A percentile compares a stretch with the other conserved stretches of the same genome.
These are phyloP conservation scores for Vigna hirtella DNA, from an alignment of 306 rosid species.

Conservation along the genomic window DNA sequence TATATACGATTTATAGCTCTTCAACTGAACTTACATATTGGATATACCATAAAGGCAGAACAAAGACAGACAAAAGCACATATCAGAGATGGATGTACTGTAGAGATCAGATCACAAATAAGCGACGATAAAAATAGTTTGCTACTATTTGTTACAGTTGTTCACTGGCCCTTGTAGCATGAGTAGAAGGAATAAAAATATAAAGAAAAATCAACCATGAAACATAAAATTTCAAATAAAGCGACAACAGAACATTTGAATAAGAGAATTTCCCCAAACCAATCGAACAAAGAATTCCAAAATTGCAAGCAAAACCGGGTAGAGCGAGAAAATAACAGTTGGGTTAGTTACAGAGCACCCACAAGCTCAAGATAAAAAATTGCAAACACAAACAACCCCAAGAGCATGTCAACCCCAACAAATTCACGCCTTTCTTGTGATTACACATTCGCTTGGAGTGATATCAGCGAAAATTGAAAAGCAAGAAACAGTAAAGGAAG, in stretches of 20 bases:
- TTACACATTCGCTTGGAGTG: too few species aligned
- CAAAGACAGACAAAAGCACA: background rate
- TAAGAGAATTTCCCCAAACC: background rate
- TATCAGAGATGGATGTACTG: background rate
- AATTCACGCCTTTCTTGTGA: background rate
- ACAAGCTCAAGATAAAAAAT: too few species aligned
- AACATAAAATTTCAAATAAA: background rate
- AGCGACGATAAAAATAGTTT: slow-evolving; percentile 2
- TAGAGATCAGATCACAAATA: background rate
- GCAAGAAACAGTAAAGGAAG: too few species aligned
- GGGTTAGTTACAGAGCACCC: background rate
- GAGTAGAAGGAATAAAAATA: background rate
- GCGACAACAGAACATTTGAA: background rate
- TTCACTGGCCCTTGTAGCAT: background rate
- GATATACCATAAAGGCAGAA: background rate
- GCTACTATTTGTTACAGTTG: background rate
- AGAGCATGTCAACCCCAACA: background rate
- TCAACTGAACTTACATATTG: background rate
- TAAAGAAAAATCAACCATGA: background rate
- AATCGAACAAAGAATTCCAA: too few species aligned
- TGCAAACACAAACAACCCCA: background rate
- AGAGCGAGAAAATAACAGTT: too few species aligned
- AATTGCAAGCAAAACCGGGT: background rate
- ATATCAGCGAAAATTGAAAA: too few species aligned
- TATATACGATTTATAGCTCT: background rate